phyloP scores from a whole-genome alignment of 2,329 filamentous ascomycete species.

The Diaporthe destruens region DNA sequence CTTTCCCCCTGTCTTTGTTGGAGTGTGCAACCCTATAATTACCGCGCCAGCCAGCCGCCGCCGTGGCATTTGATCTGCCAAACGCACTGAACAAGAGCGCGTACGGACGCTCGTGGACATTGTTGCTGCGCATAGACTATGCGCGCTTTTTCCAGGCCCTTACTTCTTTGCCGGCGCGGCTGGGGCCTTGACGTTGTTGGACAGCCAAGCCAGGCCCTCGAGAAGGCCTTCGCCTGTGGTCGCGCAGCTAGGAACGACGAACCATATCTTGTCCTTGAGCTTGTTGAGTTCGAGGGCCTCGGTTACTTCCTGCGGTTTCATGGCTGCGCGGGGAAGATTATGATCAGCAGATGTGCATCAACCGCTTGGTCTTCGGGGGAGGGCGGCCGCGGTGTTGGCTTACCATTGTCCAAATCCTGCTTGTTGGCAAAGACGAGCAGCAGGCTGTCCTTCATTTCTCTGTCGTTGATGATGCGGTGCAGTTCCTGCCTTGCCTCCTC shows the following conservation, averaged over 20 bases:
- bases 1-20: not conserved
- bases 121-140: not conserved
- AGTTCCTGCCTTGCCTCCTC: conserved; percentile 94
- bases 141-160: not conserved
- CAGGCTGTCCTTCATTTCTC: conserved; percentile 96
- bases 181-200: conserved; percentile 83
- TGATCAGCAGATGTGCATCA: conserved; percentile 28
- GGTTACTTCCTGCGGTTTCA: conserved; percentile 84
- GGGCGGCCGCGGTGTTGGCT: conserved; percentile 46
- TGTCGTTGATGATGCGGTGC: conserved; percentile 96
- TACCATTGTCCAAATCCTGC: conserved; percentile 90
- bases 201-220: conserved; percentile 86
- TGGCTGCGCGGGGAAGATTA: conserved; percentile 63
- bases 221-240: conserved; percentile 85
- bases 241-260: conserved; percentile 85
- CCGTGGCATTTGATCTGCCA: conserved; percentile 5
- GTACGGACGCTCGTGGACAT: not conserved
- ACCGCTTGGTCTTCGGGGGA: not conserved
- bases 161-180: conserved; percentile 69
- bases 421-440: conserved; percentile 98
- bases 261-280: conserved; percentile 87
- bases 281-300: conserved; percentile 81
- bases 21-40: conserved; percentile 15
- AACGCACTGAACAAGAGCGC: conserved; percentile 11
- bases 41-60: not conserved